A percentile compares a stretch with the other conserved stretches of the same genome.
Evolutionary conservation across 1,284 basidiomycete genomes (phyloP).

Genomic region (Tilletiaria anomala): DNA sequence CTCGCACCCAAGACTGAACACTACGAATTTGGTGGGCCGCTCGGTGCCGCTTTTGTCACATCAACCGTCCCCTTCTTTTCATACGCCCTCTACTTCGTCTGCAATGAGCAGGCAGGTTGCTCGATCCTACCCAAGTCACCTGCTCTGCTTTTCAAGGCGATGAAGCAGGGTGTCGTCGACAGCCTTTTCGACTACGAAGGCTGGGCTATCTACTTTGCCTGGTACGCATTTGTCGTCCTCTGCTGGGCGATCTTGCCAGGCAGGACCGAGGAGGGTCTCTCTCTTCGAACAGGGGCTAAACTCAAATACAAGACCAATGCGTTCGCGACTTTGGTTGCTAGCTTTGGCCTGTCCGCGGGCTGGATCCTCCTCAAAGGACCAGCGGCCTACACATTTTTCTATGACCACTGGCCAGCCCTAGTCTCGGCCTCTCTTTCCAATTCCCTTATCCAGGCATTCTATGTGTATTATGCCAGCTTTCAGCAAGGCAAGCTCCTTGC

Average conservation of each 20-base stretch:
- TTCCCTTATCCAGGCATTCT: slow-evolving; percentile 51
- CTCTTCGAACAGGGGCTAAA: slow-evolving; percentile 64
- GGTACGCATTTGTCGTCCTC: slow-evolving; percentile 75
- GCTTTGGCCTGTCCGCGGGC: slow-evolving; percentile 49
- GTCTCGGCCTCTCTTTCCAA: slow-evolving; percentile 69
- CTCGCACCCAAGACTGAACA: slow-evolving; percentile 45
- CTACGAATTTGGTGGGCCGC: slow-evolving; percentile 75
- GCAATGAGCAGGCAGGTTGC: no score
- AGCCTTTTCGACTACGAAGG: slow-evolving; percentile 66
- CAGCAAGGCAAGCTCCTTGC: slow-evolving; percentile 54
- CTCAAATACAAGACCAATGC: slow-evolving; percentile 85
- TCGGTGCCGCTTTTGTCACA: slow-evolving; percentile 60
- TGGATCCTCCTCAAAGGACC: slow-evolving; percentile 60
- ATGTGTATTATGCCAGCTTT: slow-evolving; percentile 63
- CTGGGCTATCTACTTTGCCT: slow-evolving; percentile 59
- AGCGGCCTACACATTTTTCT: slow-evolving; percentile 68
- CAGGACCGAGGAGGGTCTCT: slow-evolving; percentile 63
- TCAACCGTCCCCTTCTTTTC: slow-evolving; percentile 57
- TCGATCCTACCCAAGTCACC: no score
- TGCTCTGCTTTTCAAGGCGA: no score
- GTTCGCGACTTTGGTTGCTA: slow-evolving; percentile 60
- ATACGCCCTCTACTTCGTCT: slow-evolving; percentile 71
- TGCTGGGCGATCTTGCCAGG: slow-evolving; percentile 78
- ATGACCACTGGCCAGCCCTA: slow-evolving; percentile 82
- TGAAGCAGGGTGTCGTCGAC: slow-evolving; percentile 12